Base-by-base conservation (phyloP, 192 early-diverging fungal genomes). In the Linnemannia elongata region DNA sequence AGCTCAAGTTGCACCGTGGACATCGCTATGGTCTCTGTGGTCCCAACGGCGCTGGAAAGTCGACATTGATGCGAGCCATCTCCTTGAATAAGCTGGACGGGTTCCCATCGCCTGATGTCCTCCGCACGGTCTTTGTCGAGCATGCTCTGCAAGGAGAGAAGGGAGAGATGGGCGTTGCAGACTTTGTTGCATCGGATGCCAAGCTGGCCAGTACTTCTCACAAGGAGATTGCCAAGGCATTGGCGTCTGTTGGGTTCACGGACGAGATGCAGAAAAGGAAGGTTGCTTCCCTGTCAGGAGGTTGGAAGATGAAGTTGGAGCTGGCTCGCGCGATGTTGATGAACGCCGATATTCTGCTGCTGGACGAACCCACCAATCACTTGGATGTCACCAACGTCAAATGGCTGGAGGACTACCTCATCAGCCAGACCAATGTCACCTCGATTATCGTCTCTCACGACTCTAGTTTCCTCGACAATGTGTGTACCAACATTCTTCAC, bases 281-380 rank as follows among this genome's bases (percentile, higher is more conserved):
- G 71, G 95, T 96, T 55, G 90, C 88, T 49, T 90, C 93, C 24
- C 91, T 97, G 2, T 95, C 94, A 77, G 96, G 96, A 82, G 96
- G 96, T 72, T 97, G 96, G 96, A 95, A 95, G 86, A 97, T 97
- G 96, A 96, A 96, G 91, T 91, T 96, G 72, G 95, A 94, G 85
- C 88, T 97, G 72, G 95, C 95, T 12, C 93, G 94, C 83, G 95
- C 96, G 33, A 94, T 97, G 93, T 81, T 97, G 54, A 89, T 92
- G 82, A 94, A 96, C 42, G 96, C 97, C 12, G 97, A 97, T 77
- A 94, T 99, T 47, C 90, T 99, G 57, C 92, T 99, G 44, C 89
- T 99, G 60, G 97, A 99, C 89, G 97, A 99, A 90, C 97, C 97
- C 33, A 99, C 96, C 18, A 97, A 97, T 87, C 96, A 97, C 86